Base-by-base conservation (phyloP, 768 basidiomycete genomes). In the Suillus subalutaceus region DNA sequence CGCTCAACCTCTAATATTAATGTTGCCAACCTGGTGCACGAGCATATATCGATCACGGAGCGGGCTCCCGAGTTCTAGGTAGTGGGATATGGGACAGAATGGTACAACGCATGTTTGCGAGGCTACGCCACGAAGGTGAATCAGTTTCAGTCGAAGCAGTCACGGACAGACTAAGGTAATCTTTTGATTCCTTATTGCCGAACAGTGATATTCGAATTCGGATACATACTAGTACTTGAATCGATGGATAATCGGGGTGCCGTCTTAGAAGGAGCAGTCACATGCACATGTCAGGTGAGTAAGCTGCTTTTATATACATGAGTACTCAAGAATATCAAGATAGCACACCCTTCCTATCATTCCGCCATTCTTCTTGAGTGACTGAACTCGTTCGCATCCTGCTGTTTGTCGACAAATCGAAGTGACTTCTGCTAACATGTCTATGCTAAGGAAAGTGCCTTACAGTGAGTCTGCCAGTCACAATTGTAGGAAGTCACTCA, bases 401-500 rank as follows among this genome's bases (percentile, higher is more conserved):
- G 13, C 26, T 43, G 10, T 41, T 60, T 18, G 9, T 60, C 23
- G 40, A 60, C 26, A 60, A 43, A 30, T 32, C 26, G 6, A 60
- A 43, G 26, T 20, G 1, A 30, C 26, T 32, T 13, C 23, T 60
- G 23, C 18, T 43, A 60, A 43, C 9, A 75, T 75, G 75, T 62
- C 74, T 10, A 65, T 59, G 63, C 37, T 62, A 3, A 77, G 63
- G 70, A 77, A 70, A 38, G 50, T 78, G 60, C 75, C 76, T 4
- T 80, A 78, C 53, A 77, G 79, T 80, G 67, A 71, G 77, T 64
- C 20, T 43, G 7, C 52, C 16, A 16, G 32, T 37, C 16, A 13
- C 20, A 63, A 7, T 52, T n/a, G 41, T 5, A 5, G 16, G 57
- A 43, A 43, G 12, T 5, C 6, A 30, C 15, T 60, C 15, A 35